Evolutionary conservation across 1,284 basidiomycete genomes (phyloP).

Genomic region (Rhodotorula sp.): DNA sequence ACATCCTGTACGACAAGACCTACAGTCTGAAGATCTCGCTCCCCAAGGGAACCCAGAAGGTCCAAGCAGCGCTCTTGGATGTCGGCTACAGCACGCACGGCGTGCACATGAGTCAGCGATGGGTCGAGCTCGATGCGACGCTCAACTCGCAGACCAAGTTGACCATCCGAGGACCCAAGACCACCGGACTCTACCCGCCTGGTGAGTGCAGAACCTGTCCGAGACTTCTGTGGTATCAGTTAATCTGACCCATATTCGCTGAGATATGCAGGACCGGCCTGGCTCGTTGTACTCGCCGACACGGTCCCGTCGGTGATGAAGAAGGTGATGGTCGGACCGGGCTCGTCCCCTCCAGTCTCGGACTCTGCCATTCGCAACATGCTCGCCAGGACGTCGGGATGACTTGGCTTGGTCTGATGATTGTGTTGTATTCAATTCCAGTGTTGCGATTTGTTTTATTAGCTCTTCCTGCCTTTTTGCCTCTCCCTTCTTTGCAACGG

Average conservation of each 20-base stretch:
- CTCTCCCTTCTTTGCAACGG: too few species aligned
- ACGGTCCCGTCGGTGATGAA: conserved; percentile 65
- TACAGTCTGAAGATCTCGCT: conserved; percentile 54
- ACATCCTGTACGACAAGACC: conserved; percentile 55
- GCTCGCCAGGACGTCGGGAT: neutral
- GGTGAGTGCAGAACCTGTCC: neutral
- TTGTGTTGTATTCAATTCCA: too few species aligned
- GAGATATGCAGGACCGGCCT: conserved; percentile 71
- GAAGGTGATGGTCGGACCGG: conserved; percentile 64
- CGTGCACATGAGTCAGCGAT: conserved; percentile 32
- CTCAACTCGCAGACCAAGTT: conserved; percentile 52
- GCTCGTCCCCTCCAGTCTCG: conserved; percentile 1
- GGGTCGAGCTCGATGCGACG: conserved; percentile 61
- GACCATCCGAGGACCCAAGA: conserved; percentile 55
- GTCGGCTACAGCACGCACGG: conserved; percentile 53
- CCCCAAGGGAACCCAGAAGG: conserved; percentile 50
- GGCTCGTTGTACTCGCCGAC: conserved; percentile 67
- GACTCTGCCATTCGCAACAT: neutral
- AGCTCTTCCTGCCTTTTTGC: too few species aligned
- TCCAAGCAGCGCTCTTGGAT: conserved; percentile 68
- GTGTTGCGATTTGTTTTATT: too few species aligned
- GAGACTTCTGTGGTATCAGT: neutral
- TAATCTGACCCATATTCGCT: neutral
- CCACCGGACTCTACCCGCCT: conserved; percentile 27
- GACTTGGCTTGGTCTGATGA: too few species aligned